Conservation (phyloP, 306 rosid genomes). For the Cyclanthera cordifolia region DNA sequence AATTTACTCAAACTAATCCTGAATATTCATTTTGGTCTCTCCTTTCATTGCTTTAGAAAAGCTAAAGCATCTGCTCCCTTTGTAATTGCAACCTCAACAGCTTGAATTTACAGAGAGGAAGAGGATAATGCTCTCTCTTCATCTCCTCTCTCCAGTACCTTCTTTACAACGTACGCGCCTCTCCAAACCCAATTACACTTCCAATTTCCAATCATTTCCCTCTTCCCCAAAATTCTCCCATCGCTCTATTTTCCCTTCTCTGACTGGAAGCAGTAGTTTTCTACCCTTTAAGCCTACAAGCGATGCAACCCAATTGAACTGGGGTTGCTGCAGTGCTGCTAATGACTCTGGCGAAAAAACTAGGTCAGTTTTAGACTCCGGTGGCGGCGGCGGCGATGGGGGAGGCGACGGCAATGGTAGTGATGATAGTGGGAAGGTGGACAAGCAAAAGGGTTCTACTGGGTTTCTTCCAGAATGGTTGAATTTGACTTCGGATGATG, state of each 20-base stretch:
- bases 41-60: not conserved
- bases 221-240: not conserved
- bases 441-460: slow-evolving; percentile 36
- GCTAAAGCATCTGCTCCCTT: not conserved
- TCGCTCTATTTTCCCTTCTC: not conserved
- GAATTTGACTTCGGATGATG: slow-evolving; percentile 68
- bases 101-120: slow-evolving; percentile 8
- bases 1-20: not conserved
- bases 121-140: slow-evolving; percentile 57
- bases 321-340: slow-evolving; percentile 30
- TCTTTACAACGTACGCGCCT: slow-evolving; percentile 21
- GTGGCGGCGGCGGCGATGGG: slow-evolving; percentile 31
- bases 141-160: slow-evolving; percentile 28
- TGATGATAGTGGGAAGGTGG: slow-evolving; percentile 30
- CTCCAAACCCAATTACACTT: slow-evolving; percentile 23
- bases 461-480: slow-evolving; percentile 56
- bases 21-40: not conserved
- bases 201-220: slow-evolving; percentile 21
- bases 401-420: slow-evolving; percentile 32
- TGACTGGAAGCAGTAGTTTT: slow-evolving; percentile 9
- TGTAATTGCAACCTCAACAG: not conserved
- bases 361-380: slow-evolving; percentile 30
- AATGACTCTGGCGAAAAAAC: slow-evolving; percentile 34
- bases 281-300: slow-evolving; percentile 10
- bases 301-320: slow-evolving; percentile 20